Conservation (phyloP, 306 rosid species). For the Geum urbanum region DNA sequence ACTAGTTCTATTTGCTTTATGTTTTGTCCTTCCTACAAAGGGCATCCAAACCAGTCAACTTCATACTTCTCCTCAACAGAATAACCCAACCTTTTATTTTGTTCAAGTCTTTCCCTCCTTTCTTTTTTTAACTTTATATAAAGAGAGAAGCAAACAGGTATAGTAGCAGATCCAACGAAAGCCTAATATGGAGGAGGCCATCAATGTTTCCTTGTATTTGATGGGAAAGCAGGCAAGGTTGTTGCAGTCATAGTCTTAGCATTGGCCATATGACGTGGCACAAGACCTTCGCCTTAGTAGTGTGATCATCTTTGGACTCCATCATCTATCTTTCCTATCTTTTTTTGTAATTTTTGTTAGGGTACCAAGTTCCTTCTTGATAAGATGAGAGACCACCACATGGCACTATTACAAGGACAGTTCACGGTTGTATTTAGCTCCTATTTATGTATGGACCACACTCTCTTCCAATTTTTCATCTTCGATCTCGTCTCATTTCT, state of each 20-base stretch:
- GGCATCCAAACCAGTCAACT: not conserved
- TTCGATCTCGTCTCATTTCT: conserved; percentile 19
- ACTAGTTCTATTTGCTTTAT: not conserved
- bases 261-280: too few relatives aligned
- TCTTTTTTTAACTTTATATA: not conserved
- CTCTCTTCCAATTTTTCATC: conserved; percentile 10
- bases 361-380: conserved; percentile 28
- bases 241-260: not conserved
- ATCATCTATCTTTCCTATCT: not conserved
- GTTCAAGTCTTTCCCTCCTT: not conserved
- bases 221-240: conserved; percentile 1
- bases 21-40: not conserved
- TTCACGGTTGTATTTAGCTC: conserved; percentile 1
- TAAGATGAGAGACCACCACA: conserved; percentile 34
- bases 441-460: conserved; percentile 57
- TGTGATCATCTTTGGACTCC: not conserved
- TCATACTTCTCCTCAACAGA: not conserved
- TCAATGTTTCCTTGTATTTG: not conserved
- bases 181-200: not conserved
- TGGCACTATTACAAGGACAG: conserved; percentile 27
- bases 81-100: not conserved
- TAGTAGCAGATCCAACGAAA: not conserved
- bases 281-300: not conserved
- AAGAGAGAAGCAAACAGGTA: not conserved
- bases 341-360: not conserved